Evolutionary conservation across 495 filamentous ascomycete species (phyloP).

Genomic region (Penicillium crystallinum): DNA sequence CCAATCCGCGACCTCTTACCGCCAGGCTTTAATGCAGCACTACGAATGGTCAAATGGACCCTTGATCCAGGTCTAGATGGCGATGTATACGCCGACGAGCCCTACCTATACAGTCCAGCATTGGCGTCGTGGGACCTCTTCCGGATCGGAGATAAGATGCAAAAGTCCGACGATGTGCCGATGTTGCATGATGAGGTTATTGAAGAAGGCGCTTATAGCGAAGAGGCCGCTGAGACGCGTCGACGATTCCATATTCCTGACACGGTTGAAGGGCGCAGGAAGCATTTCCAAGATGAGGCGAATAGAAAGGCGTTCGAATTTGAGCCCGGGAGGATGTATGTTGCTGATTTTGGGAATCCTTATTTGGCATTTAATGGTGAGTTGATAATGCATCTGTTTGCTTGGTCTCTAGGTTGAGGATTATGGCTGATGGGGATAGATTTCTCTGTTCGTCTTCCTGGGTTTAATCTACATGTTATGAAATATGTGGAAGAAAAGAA

Average conservation of each 20-base stretch:
- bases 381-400: conserved; percentile 10
- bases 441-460: conserved; percentile 75
- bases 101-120: conserved; percentile 76
- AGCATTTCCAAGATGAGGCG: conserved; percentile 53
- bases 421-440: conserved; percentile 34
- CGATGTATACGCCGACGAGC: conserved; percentile 79
- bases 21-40: conserved; percentile 72
- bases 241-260: conserved; percentile 46
- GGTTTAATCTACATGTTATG: conserved; percentile 68
- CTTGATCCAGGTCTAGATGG: conserved; percentile 85
- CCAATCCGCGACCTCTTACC: conserved; percentile 84
- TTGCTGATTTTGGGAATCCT: conserved; percentile 85
- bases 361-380: conserved; percentile 78
- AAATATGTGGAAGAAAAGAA: conserved; percentile 77
- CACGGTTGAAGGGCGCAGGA: conserved; percentile 51
- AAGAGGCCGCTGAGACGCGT: conserved; percentile 46
- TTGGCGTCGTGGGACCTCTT: conserved; percentile 70
- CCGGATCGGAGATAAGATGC: conserved; percentile 51
- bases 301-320: conserved; percentile 49
- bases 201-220: conserved; percentile 64
- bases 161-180: conserved; percentile 8
- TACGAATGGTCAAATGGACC: conserved; percentile 77
- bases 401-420: not conserved
- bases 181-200: conserved; percentile 43
- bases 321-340: conserved; percentile 58